Conservation (phyloP, 139 green algal species). For the Micromonas commoda region DNA sequence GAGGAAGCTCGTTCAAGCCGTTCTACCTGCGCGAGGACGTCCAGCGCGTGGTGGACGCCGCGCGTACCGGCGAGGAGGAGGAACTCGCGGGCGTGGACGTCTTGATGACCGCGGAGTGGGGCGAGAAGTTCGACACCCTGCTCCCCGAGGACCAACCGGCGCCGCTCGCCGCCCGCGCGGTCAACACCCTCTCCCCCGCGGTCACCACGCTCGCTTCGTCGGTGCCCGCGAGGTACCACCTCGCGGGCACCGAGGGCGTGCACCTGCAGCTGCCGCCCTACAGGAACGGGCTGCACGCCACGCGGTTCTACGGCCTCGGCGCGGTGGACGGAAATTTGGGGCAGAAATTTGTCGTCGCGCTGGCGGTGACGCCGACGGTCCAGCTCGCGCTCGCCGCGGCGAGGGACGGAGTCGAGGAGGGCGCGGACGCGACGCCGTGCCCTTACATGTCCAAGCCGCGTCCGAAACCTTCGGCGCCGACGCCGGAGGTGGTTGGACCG, state of each 20-base stretch:
- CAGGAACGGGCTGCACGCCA: not conserved
- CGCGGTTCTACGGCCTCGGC: constrained; percentile 2
- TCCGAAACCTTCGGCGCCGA: not conserved
- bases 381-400: not conserved
- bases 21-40: not conserved
- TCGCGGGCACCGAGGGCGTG: not conserved
- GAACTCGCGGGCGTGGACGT: not conserved
- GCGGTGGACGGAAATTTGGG: not conserved
- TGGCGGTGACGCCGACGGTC: not conserved
- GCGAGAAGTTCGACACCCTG: not conserved
- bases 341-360: not conserved
- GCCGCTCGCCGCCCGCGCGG: not conserved
- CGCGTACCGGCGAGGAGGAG: not conserved
- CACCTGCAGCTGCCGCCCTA: not conserved
- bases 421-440: not conserved
- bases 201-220: not conserved
- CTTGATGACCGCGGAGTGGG: not conserved
- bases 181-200: not conserved
- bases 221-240: not conserved
- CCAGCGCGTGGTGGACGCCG: not conserved
- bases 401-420: not conserved
- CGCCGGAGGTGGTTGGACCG: not conserved
- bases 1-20: not conserved
- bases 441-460: not conserved
- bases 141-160: not conserved